phyloP scores from a whole-genome alignment of 2,329 filamentous ascomycete species.

The Pyrenophora teres region DNA sequence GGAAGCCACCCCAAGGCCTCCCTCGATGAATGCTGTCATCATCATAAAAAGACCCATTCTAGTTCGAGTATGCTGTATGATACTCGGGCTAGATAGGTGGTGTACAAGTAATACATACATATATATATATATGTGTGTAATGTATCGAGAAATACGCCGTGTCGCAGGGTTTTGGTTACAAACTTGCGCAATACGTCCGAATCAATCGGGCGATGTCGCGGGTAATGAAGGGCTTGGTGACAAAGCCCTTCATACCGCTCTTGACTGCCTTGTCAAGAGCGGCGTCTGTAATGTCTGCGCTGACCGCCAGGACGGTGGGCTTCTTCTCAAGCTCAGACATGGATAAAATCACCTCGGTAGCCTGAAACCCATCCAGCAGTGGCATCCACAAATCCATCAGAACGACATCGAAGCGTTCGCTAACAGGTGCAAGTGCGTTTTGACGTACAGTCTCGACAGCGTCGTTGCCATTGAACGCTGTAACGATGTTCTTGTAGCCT shows the following conservation, averaged over 20 bases:
- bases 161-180: background rate
- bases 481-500: slow-evolving; percentile 65
- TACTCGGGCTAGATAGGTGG: background rate
- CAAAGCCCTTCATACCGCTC: slow-evolving; percentile 70
- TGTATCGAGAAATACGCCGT: no score
- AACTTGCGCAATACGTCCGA: slow-evolving; percentile 50
- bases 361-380: slow-evolving; percentile 72
- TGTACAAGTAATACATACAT: slow-evolving; percentile 10
- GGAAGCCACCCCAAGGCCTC: slow-evolving; percentile 8
- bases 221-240: slow-evolving; percentile 70
- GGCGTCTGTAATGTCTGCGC: slow-evolving; percentile 68
- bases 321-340: slow-evolving; percentile 45
- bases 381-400: slow-evolving; percentile 82
- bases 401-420: slow-evolving; percentile 62
- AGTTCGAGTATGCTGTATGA: slow-evolving; percentile 3
- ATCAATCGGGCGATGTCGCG: slow-evolving; percentile 66
- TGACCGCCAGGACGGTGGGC: slow-evolving; percentile 64
- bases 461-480: slow-evolving; percentile 71
- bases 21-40: slow-evolving; percentile 24
- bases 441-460: slow-evolving; percentile 66
- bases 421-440: slow-evolving; percentile 29
- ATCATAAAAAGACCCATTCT: slow-evolving; percentile 23
- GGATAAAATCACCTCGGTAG: slow-evolving; percentile 64
- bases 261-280: slow-evolving; percentile 64
- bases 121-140: slow-evolving; percentile 4